Base-by-base conservation (phyloP, 2,329 filamentous ascomycete genomes). In the Aspergillus uvarum region DNA sequence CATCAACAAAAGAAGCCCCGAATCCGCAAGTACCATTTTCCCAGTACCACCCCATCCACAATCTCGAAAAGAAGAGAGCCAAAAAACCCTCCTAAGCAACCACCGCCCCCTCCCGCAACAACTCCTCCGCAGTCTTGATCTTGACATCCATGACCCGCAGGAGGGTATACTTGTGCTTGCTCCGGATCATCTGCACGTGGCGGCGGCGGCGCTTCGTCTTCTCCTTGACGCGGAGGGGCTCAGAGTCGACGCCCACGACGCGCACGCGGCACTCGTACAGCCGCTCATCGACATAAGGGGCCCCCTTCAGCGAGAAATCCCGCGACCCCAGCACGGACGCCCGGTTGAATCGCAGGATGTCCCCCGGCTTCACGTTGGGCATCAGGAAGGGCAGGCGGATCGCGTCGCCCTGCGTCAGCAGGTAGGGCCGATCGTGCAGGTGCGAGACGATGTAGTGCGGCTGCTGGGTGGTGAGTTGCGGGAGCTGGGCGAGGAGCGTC, bases 131-230 rank as follows among this genome's bases (percentile, higher is more conserved):
- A 26, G 77, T 79, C 76, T 81, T 85, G 5, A 96, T 82, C 72
- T 85, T 88, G 64, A 98, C 73, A 77, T 98, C 91, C 72, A 89
- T 89, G 65, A 99, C 89, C 72, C 88, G 84, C 77, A 99, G 73
- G 22, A 96, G 85, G 2, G 95, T 99, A 77, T 90, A 96, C 70
- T 86, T 84, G 74, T 96, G 91, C 84, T 99, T 97, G 82, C 92
- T 97, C 80, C 84, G 89, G 10, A 95, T 89, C 60, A 84, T 86
- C 81, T 87, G 91, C 53, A 85, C 83, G 72, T 85, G 83, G 64
- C 86, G 78, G 68, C 85, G 82, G 72, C 89, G 90, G 81, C 87
- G 80, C 85, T 92, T 93, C 69, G 85, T 94, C 85, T 94, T 94
- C 78, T 90, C 82, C 80, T 91, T 91, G 68, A 87, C 80, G 59